These are phyloP conservation scores for Hypoxylon rickii DNA, from an alignment of 495 filamentous ascomycete species.

Conservation along the genomic window DNA sequence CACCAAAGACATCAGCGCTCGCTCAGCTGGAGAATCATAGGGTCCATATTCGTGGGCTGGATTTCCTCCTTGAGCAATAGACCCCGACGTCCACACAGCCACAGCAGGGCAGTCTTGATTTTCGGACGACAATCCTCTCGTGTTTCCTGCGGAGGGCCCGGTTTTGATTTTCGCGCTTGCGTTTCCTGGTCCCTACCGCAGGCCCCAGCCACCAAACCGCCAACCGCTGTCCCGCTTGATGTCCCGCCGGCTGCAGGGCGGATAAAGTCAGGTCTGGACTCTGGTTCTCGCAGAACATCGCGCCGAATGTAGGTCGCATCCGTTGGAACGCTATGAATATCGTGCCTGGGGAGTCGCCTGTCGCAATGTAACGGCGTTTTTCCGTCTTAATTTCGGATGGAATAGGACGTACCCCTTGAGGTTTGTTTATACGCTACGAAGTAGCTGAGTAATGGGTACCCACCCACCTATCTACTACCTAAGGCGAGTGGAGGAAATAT, in stretches of 20 bases:
- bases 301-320: slow-evolving; percentile 1
- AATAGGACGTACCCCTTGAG: too few species aligned
- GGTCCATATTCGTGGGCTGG: not conserved
- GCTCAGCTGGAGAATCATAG: not conserved
- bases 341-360: not conserved
- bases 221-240: too few species aligned
- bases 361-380: not conserved
- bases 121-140: not conserved
- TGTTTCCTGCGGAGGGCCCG: not conserved
- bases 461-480: too few species aligned
- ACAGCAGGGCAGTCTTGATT: slow-evolving; percentile 5
- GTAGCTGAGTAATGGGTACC: too few species aligned
- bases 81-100: slow-evolving; percentile 6
- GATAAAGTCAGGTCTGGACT: slow-evolving; percentile 12
- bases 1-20: slow-evolving; percentile 12
- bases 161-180: not conserved
- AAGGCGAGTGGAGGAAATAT: too few species aligned
- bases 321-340: not conserved
- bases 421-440: too few species aligned
- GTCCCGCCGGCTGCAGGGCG: slow-evolving; percentile 9
- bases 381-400: too few species aligned
- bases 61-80: slow-evolving; percentile 7
- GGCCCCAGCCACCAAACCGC: too few species aligned
- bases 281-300: too few species aligned
- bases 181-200: too few species aligned